Evolutionary conservation across 352 stramenopile genomes (phyloP).

Genomic region (Achlya hypogyna): DNA sequence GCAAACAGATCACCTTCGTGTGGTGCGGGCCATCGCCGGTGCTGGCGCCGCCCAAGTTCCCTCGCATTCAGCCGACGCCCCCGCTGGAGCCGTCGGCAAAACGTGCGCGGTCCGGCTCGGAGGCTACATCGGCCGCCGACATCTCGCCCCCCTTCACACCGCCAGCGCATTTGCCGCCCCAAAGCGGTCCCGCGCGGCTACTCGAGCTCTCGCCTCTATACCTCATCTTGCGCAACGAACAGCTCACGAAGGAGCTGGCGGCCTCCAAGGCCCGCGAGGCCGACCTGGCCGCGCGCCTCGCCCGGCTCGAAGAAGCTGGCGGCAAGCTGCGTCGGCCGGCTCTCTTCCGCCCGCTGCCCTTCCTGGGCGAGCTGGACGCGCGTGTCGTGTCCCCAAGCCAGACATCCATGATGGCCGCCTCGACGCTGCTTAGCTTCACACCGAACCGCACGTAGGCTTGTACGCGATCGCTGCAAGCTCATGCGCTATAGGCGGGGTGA

Average conservation of each 20-base stretch:
- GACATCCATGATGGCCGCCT: not conserved
- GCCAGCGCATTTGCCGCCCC: not conserved
- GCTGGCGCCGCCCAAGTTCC: not conserved
- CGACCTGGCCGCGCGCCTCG: not conserved
- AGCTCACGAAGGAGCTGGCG: not conserved
- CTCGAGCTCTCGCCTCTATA: not conserved
- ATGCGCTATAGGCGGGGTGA: no score
- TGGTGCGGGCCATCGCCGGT: not conserved
- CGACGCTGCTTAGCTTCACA: constrained; percentile 4
- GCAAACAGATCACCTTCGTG: not conserved
- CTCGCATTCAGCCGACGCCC: not conserved
- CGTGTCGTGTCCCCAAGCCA: not conserved
- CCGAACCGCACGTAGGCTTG: not conserved
- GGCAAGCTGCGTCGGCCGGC: not conserved
- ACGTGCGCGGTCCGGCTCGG: not conserved
- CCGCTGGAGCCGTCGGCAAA: not conserved
- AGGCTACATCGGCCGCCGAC: not conserved
- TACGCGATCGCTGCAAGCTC: no score
- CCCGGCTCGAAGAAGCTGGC: not conserved
- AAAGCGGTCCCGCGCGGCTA: not conserved
- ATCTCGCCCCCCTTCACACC: not conserved
- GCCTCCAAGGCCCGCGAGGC: not conserved
- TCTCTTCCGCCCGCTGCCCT: not conserved
- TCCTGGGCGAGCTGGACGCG: not conserved
- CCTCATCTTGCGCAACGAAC: constrained; percentile 1